Base-by-base conservation (phyloP, 768 basidiomycete species). In the Pisolithus albus region DNA sequence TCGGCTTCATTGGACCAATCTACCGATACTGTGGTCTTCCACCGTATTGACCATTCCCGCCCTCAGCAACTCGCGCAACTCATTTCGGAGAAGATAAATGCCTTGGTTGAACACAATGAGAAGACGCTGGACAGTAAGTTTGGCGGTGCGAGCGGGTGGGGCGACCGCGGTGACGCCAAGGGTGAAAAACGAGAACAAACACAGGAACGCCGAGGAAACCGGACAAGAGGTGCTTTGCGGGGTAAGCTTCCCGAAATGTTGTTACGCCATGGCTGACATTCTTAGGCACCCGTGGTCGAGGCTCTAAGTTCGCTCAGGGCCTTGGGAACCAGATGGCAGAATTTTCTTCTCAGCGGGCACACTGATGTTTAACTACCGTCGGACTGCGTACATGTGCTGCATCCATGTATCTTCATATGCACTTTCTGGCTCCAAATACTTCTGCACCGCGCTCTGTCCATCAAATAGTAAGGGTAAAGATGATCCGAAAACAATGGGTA, bases 1-100 rank as follows among this genome's bases (percentile, higher is more conserved):
- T 77, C 87, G 1, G 96, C 95, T 3, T 94, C 93, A 15, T 76
- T 98, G 50, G 96, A 98, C 66, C 92, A 90, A 64, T 85, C 90
- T 16, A 84, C 84, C 21, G 86, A 84, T 36, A 92, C 95, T 40
- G 80, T 99, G 51, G 84, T 95, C 43, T 93, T 98, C 76, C 92
- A 98, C 64, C 84, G 92, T 51, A 80, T 92, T 52, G 94, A 97
- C 59, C 78, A 89, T 36, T 84, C 88, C 15, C 86, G 90, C 43
- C 76, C 86, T 4, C 96, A 99, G 68, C 87, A 92, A 65, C 75
- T 97, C n/a, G 85, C 91, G 1, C 87, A 88, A 61, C 80, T 82
- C 38, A 78, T 99, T 40, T 87, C 95, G 6, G 94, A 98, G 60
- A 90, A 91, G 69, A 79, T 94, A 18, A 83, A 78, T 23, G 75